Conservation (phyloP, 2,329 filamentous ascomycete species). For the Diplodia corticola region DNA sequence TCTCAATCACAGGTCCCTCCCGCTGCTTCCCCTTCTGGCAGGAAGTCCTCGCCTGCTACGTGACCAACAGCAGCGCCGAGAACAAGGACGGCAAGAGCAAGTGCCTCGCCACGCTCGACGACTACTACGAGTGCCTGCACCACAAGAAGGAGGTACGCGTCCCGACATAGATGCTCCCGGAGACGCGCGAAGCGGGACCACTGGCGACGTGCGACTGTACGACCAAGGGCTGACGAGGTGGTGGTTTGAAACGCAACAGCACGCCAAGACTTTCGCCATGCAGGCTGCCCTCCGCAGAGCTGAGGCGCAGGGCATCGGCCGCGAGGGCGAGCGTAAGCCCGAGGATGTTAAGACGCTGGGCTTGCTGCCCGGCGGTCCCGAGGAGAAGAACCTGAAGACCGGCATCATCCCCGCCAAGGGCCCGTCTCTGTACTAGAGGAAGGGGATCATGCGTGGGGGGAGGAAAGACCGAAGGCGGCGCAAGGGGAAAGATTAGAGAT, state of each 20-base stretch:
- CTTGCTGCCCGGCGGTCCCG: conserved; percentile 73
- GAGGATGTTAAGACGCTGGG: conserved; percentile 87
- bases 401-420: conserved; percentile 13
- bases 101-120: conserved; percentile 81
- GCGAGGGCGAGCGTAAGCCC: conserved; percentile 77
- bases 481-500: not conserved
- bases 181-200: not conserved
- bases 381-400: conserved; percentile 60
- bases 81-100: conserved; percentile 92
- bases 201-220: not conserved
- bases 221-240: not conserved
- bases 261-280: conserved; percentile 72
- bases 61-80: conserved; percentile 78
- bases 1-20: conserved; percentile 55
- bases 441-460: not conserved
- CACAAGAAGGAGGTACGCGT: conserved; percentile 95
- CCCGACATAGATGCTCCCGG: not conserved
- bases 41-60: conserved; percentile 97
- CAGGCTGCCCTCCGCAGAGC: conserved; percentile 82
- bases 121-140: conserved; percentile 98
- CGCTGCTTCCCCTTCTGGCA: conserved; percentile 99
- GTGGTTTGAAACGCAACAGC: conserved; percentile 52
- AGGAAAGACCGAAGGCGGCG: not conserved
- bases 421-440: conserved; percentile 4
- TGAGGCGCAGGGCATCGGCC: conserved; percentile 61